These are phyloP conservation scores for Globisporangium abappressorium DNA, from an alignment of 352 stramenopile genomes.

Conservation along the genomic window DNA sequence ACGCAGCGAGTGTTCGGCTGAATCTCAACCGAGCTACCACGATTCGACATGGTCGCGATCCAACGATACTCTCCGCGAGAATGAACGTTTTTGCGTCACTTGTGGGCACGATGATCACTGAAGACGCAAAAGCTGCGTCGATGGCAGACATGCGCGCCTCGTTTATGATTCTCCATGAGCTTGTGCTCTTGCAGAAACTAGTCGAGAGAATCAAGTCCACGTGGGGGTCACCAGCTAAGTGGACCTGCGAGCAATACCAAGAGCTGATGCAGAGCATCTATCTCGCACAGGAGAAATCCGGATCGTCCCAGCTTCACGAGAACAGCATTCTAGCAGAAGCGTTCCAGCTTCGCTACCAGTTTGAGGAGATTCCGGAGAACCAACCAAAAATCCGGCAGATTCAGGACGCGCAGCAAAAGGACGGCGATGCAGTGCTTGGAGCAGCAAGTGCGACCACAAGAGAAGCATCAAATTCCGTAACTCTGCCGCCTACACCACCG, in stretches of 20 bases:
- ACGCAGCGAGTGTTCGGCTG: conserved; percentile 17
- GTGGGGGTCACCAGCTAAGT: conserved; percentile 48
- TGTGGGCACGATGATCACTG: conserved; percentile 11
- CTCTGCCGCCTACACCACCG: conserved; percentile 21
- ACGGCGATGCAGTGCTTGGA: not conserved
- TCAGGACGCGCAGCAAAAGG: conserved; percentile 16
- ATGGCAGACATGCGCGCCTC: conserved; percentile 50
- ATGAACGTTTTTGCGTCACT: conserved; percentile 4
- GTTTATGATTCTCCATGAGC: conserved; percentile 71
- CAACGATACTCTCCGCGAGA: conserved; percentile 25
- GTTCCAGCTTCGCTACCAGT: conserved; percentile 60
- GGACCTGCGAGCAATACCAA: conserved; percentile 57
- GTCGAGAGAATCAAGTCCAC: conserved; percentile 34
- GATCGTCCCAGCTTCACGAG: conserved; percentile 27
- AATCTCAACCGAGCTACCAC: conserved; percentile 20
- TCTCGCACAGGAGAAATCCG: conserved; percentile 47
- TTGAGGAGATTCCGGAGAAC: conserved; percentile 66
- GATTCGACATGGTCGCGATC: conserved; percentile 27
- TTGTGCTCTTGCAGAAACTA: conserved; percentile 60
- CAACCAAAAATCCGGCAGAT: conserved; percentile 29
- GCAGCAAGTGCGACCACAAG: not conserved
- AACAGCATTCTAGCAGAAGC: conserved; percentile 43
- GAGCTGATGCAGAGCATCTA: conserved; percentile 54
- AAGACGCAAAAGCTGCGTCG: conserved; percentile 13
- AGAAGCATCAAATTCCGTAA: conserved; percentile 7